Base-by-base conservation (phyloP, 2,329 filamentous ascomycete species). In the Claviceps digitariae region DNA sequence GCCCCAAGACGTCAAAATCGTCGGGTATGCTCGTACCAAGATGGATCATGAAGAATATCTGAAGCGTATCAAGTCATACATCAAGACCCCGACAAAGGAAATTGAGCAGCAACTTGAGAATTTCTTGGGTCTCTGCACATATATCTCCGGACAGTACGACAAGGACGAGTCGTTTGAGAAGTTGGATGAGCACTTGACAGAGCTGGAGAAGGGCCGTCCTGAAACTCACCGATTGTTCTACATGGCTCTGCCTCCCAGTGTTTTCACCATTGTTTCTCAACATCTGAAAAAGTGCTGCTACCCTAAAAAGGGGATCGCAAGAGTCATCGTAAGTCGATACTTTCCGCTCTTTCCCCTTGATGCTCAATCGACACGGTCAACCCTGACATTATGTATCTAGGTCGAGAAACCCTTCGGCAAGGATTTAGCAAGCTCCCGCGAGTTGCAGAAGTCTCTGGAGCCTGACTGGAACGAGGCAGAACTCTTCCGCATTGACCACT, bases 361-460 rank as follows among this genome's bases (percentile, higher is more conserved):
- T 21, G 15, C 10, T 20, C 8, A 15, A 31, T 27, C 15, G 17
- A 34, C 15, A 31, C 1, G 25, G 8, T 46, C 25, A 23, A 31
- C 2, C 27, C 43, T 48, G 29, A 43, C 36, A 25, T 31, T n/a
- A 29, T 38, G 56, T 34, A 17, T 57, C 61, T 63, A 93, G 89
- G 89, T 98, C 60, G 93, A 98, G 83, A 98, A 98, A 77, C 93
- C 94, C 27, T 98, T 98, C 66, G 93, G 94, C 62, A 97, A 97
- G 75, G 93, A 98, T 69, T 81, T 98, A 57, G 83, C 80, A 54
- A 96, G 90, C 74, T 97, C 93, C 52, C 84, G 93, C 56, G 89
- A 95, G 72, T 81, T 98, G 57, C 91, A 97, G 68, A 90, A 87
- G 70, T 94, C 93, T 8, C 82, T 98, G 58, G 88, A 91, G 67